phyloP scores from a whole-genome alignment of 352 stramenopile genomes.

The Phytophthora brassicae region DNA sequence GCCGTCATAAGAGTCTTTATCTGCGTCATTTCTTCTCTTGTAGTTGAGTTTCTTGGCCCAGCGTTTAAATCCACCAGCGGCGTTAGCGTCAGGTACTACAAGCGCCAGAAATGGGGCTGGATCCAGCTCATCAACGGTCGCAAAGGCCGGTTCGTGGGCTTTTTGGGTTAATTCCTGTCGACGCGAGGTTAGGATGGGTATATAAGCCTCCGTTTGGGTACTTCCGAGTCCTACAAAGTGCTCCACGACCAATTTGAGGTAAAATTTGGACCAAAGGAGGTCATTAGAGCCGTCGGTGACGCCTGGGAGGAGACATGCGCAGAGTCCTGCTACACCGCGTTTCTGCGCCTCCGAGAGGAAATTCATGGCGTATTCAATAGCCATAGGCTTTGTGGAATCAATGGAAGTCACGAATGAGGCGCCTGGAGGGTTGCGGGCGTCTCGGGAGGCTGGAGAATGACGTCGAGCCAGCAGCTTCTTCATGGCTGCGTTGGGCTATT shows the following conservation, averaged over 20 bases:
- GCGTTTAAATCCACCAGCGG: conserved; percentile 26
- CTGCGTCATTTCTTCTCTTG: conserved; percentile 25
- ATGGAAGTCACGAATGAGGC: neutral
- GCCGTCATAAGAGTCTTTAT: conserved; percentile 12
- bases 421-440: neutral
- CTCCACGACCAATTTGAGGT: conserved; percentile 65
- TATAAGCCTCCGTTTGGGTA: conserved; percentile 63
- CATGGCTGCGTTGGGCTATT: conserved; percentile 15
- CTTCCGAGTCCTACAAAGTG: conserved; percentile 54
- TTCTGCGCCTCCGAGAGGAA: conserved; percentile 58
- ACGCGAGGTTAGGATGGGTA: conserved; percentile 63
- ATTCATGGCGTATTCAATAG: conserved; percentile 28
- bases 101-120: conserved; percentile 64
- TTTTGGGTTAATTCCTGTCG: conserved; percentile 24
- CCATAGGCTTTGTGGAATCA: neutral
- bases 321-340: conserved; percentile 65
- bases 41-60: conserved; percentile 36
- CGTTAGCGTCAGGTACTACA: conserved; percentile 38
- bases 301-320: conserved; percentile 61
- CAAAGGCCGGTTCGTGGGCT: conserved; percentile 17
- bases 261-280: conserved; percentile 61
- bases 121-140: conserved; percentile 37
- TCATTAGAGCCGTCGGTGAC: conserved; percentile 68
- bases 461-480: conserved; percentile 26
- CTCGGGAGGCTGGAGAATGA: conserved; percentile 6